Evolutionary conservation across 208 protist genomes (phyloP).

Genomic region (Jaenimonas drosophilae): DNA sequence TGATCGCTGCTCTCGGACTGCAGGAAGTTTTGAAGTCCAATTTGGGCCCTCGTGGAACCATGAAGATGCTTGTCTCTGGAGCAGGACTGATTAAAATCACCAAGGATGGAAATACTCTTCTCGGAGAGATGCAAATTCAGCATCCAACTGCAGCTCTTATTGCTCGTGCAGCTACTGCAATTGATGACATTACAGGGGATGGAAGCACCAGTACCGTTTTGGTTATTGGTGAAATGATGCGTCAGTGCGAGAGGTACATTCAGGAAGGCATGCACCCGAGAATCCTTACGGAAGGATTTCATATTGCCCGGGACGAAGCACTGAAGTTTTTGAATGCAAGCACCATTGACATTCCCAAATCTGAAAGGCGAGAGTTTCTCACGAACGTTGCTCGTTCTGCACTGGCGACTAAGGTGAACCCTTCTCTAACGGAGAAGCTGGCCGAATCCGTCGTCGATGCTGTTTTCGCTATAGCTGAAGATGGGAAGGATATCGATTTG

Average conservation of each 20-base stretch:
- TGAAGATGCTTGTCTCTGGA: conserved; percentile 99
- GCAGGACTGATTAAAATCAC: conserved; percentile 99
- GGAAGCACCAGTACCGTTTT: conserved; percentile 99
- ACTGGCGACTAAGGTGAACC: conserved; percentile 92
- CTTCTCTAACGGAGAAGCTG: conserved; percentile 67
- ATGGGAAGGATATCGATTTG: conserved; percentile 92
- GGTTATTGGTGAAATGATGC: conserved; percentile 99
- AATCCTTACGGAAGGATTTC: conserved; percentile 97
- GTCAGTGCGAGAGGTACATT: conserved; percentile 97
- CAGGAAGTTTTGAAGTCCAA: conserved; percentile 98
- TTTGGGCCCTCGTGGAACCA: conserved; percentile 98
- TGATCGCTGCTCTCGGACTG: conserved; percentile 96
- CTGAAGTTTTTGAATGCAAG: conserved; percentile 85
- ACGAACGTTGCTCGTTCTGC: conserved; percentile 94
- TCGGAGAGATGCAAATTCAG: conserved; percentile 99
- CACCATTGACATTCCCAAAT: conserved; percentile 56
- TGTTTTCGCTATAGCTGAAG: conserved; percentile 80
- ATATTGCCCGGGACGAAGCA: conserved; percentile 90
- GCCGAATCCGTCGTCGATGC: conserved; percentile 95
- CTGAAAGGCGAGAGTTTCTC: conserved; percentile 88
- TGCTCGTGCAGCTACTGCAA: conserved; percentile 98
- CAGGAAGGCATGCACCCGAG: conserved; percentile 98
- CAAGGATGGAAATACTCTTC: conserved; percentile 99
- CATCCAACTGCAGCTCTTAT: conserved; percentile 99
- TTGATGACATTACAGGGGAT: conserved; percentile 99